Evolutionary conservation across 352 stramenopile species (phyloP).

Genomic region (Phytophthora pseudosyringae): DNA sequence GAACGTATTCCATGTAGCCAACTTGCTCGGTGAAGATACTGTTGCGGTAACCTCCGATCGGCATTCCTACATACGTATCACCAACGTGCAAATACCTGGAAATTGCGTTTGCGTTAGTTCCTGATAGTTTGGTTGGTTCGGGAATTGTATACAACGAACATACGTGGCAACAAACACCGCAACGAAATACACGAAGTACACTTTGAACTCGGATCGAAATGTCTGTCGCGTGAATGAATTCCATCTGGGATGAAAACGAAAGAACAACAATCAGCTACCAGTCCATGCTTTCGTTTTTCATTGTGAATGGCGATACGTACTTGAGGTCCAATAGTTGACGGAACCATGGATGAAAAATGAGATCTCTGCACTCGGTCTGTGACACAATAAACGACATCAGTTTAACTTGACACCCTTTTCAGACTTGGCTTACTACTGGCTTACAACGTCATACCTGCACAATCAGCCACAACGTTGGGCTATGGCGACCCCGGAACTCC

Average conservation of each 20-base stretch:
- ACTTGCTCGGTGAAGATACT: slow-evolving; percentile 54
- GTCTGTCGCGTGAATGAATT: slow-evolving; percentile 73
- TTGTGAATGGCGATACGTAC: slow-evolving; percentile 31
- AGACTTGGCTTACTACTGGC: too few relatives aligned
- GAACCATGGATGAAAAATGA: slow-evolving; percentile 82
- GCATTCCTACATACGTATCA: slow-evolving; percentile 75
- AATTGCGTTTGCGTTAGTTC: background rate
- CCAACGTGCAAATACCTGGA: slow-evolving; percentile 75
- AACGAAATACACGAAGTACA: slow-evolving; percentile 83
- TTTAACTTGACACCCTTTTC: background rate
- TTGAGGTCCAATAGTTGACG: slow-evolving; percentile 81
- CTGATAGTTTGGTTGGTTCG: too few relatives aligned
- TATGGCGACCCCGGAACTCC: slow-evolving; percentile 64
- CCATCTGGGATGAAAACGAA: slow-evolving; percentile 47
- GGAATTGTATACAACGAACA: slow-evolving; percentile 1
- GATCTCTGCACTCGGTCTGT: slow-evolving; percentile 81
- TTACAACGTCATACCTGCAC: slow-evolving; percentile 46
- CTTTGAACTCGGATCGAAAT: slow-evolving; percentile 76
- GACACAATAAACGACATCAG: background rate
- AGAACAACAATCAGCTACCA: background rate
- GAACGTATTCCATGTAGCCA: slow-evolving; percentile 58
- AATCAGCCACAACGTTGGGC: slow-evolving; percentile 67
- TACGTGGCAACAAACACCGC: slow-evolving; percentile 80
- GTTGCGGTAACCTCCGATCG: slow-evolving; percentile 70
- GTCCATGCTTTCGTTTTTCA: background rate